Percentiles rank a stretch among this genome's conserved stretches.
phyloP scores from a whole-genome alignment of 306 rosid genomes.

The Cicer chorassanicum region DNA sequence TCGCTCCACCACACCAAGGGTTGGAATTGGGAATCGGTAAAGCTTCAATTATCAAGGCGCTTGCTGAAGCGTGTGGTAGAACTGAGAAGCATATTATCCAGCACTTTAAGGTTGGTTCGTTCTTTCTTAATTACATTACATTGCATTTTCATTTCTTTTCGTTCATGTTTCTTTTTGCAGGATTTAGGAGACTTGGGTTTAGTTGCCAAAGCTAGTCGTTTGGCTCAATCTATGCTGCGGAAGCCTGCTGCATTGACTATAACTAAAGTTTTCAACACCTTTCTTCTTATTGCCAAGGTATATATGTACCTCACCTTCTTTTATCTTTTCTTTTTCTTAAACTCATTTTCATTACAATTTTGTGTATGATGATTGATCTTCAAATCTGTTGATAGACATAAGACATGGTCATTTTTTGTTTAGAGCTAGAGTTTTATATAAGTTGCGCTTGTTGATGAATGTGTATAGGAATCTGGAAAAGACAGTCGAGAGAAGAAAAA shows the following conservation, averaged over 20 bases:
- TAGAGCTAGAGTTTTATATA: neutral
- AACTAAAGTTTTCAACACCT: slow-evolving; percentile 74
- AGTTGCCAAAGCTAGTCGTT: slow-evolving; percentile 77
- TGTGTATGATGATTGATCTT: too few relatives aligned
- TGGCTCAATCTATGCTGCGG: slow-evolving; percentile 76
- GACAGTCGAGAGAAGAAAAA: slow-evolving; percentile 90
- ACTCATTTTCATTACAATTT: too few relatives aligned
- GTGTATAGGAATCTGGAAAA: slow-evolving; percentile 81
- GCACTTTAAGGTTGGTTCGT: neutral
- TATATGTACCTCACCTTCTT: neutral
- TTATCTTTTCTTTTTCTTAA: too few relatives aligned
- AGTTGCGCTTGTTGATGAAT: neutral
- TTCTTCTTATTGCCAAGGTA: slow-evolving; percentile 78
- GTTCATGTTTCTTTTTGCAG: too few relatives aligned
- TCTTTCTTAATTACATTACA: too few relatives aligned
- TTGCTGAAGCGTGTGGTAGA: slow-evolving; percentile 77
- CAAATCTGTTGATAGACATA: too few relatives aligned
- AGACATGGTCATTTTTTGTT: too few relatives aligned
- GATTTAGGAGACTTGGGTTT: slow-evolving; percentile 67
- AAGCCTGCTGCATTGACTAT: slow-evolving; percentile 76
- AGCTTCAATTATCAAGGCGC: slow-evolving; percentile 75
- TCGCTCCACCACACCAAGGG: slow-evolving; percentile 80
- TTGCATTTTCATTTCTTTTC: too few relatives aligned
- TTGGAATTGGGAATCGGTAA: slow-evolving; percentile 84
- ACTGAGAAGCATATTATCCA: slow-evolving; percentile 45